Base-by-base conservation (phyloP, 2,329 filamentous ascomycete genomes). In the Rosellinia necatrix region DNA sequence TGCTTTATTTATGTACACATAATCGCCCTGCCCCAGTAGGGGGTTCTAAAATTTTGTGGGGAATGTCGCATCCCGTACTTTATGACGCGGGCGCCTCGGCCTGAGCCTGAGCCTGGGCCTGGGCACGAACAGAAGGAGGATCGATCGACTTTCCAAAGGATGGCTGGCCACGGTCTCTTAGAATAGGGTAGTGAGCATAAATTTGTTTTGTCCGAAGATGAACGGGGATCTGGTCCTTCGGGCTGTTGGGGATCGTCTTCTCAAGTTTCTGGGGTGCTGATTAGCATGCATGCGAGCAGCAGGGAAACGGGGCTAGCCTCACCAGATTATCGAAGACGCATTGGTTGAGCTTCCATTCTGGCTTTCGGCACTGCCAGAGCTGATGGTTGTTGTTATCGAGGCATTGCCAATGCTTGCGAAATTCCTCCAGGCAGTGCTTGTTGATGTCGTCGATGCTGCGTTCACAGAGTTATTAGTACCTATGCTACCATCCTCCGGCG, bases 301-400 rank as follows among this genome's bases (percentile, higher is more conserved):
- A 27, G 30, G 32, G 15, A 19, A 10, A 43, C 41, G 27, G 6
- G 32, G 24, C 1, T 3, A 29, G 27, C 6, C 29, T 24, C n/a
- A 99, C 94, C 79, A 99, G 76, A 74, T 97, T 97, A 65, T 97
- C 88, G 72, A 90, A 97, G 44, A 97, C 92, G 76, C 94, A 99
- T 78, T 88, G 89, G 82, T 97, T 99, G 69, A 99, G 80, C 72
- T 87, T 87, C 84, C 91, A 88, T 81, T 99, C 94, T 62, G 84
- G 81, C 70, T 86, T 87, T 68, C 94, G 86, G 80, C 94, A 99
- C 71, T 97, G 91, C 89, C 91, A 99, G 58, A 97, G 80, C 77
- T 96, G 91, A 72, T 99, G 94, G 81, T 99, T 99, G 80, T 96
- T 92, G 79, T 96, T 88, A 71, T 99, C 94, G 56, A 99, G 83